These are phyloP conservation scores for Scenedesmus sp. DNA, from an alignment of 163 green algal genomes.

Conservation along the genomic window DNA sequence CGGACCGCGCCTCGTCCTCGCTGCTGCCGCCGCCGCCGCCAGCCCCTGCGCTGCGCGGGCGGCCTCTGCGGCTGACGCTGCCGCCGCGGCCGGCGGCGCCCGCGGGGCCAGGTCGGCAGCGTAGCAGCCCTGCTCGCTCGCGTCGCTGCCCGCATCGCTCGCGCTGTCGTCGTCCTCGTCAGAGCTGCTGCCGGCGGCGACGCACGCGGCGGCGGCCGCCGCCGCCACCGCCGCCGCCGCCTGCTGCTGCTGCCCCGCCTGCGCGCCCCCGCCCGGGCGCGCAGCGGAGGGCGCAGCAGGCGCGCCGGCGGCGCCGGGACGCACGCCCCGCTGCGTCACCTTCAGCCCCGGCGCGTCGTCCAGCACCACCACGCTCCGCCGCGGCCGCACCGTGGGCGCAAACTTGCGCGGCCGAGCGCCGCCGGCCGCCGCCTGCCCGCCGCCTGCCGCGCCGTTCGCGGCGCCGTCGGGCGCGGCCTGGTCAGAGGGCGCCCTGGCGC, in stretches of 20 bases:
- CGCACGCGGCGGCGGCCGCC: not conserved
- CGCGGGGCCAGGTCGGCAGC: no score
- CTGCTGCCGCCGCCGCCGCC: not conserved
- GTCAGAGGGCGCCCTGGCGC: no score
- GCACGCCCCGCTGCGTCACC: conserved; percentile 13
- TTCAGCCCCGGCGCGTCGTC: conserved; percentile 11
- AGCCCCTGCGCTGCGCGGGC: not conserved
- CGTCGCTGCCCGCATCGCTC: conserved; percentile 10
- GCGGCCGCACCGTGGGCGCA: conserved; percentile 1
- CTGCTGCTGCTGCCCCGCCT: conserved; percentile 15
- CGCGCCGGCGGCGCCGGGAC: not conserved
- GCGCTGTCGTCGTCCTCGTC: not conserved
- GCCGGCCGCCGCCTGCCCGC: not conserved
- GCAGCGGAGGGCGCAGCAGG: not conserved
- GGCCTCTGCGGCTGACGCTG: not conserved
- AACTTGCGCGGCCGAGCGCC: conserved; percentile 18
- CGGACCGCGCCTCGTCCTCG: not conserved
- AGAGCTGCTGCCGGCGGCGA: conserved; percentile 10
- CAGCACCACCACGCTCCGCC: conserved; percentile 35
- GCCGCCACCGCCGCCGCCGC: no score
- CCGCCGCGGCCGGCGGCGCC: not conserved
- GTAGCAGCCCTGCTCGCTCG: not conserved
- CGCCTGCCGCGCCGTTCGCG: not conserved
- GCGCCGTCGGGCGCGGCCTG: no score
- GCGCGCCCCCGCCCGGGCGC: not conserved